These are phyloP conservation scores for Venturia oleaginea DNA, from an alignment of 2,329 filamentous ascomycete species.

Conservation along the genomic window DNA sequence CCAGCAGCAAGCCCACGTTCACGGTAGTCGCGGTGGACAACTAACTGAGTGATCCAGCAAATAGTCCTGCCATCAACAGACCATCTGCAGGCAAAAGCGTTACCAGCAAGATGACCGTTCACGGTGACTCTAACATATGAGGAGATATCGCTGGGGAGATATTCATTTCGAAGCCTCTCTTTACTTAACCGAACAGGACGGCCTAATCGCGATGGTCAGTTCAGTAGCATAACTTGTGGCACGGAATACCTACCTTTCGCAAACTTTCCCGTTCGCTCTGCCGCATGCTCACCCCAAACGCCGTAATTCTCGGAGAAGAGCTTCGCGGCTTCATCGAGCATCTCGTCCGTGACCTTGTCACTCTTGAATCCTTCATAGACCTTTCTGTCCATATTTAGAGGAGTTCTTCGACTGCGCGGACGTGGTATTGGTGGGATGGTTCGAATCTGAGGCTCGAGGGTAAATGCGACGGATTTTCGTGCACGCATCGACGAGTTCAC, in stretches of 20 bases:
- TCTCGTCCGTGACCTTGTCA: slow-evolving; percentile 26
- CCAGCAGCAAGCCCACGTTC: slow-evolving; percentile 28
- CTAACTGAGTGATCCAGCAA: slow-evolving; percentile 36
- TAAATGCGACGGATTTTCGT: slow-evolving; percentile 19
- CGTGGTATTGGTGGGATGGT: slow-evolving; percentile 15
- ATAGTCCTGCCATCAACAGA: slow-evolving; percentile 22
- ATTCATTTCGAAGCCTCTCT: slow-evolving; percentile 19
- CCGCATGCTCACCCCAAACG: slow-evolving; percentile 22
- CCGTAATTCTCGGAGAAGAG: slow-evolving; percentile 30
- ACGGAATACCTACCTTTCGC: slow-evolving; percentile 18
- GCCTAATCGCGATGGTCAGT: not conserved
- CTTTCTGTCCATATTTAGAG: slow-evolving; percentile 20
- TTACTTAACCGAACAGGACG: not conserved
- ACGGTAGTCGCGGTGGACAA: slow-evolving; percentile 30
- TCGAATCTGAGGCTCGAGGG: slow-evolving; percentile 17
- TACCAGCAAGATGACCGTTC: slow-evolving; percentile 25
- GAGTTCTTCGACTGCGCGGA: slow-evolving; percentile 15
- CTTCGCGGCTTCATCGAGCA: slow-evolving; percentile 28
- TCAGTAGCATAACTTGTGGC: not conserved
- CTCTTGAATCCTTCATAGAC: slow-evolving; percentile 23
- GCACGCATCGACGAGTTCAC: too few species aligned
- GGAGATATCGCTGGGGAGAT: slow-evolving; percentile 21
- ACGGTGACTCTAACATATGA: slow-evolving; percentile 27
- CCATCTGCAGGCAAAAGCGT: slow-evolving; percentile 32
- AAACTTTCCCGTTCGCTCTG: slow-evolving; percentile 18